Evolutionary conservation across 495 filamentous ascomycete species (phyloP), one percentile per base, ranked within the genome.

Genomic region (Penicillium roqueforti): DNA sequence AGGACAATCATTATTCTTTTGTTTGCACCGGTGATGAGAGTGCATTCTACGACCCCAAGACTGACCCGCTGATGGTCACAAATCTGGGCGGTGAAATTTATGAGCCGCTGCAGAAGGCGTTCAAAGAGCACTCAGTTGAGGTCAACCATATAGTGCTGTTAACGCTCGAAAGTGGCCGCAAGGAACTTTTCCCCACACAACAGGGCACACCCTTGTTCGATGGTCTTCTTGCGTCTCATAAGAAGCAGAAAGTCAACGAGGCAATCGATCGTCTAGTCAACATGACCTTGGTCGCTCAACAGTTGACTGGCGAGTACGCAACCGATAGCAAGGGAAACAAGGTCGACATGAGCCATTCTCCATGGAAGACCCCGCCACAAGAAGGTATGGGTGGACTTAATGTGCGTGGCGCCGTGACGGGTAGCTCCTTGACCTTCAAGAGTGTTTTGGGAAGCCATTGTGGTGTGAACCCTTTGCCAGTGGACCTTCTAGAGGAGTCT

Each of bases 341-440:
- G 39, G 61, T 66, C 32, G 55, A 59, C 11, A 49, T 69, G 41
- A 64, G 44, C 23, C 25, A 56, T 16, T 50, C 61, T 11, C 51
- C 54, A 3, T 71, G 68, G 68, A 50, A 59, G 7, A 60, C 59
- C 34, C 14, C 51, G 1, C 44, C 65, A 1, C 46, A 46, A 26
- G 51, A 56, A n/a, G 61, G 59, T 13, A 69, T 69, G 67, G 75
- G 75, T 8, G 75, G 74, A 11, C 60, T 78, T 19, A 78, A 76
- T 38, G 58, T 78, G 13, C 70, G 69, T 8, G 73, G 71, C 1
- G 75, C 67, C 1, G 19, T 74, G 16, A 76, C 73, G 6, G 71
- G 68, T 2, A 76, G 73, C 38, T 70, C 70, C 18, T 70, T 75
- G 55, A 76, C 75, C 0, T 67, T 78, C n/a, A 77, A 78, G 55